These are phyloP conservation scores for Fusarium torulosum DNA, from an alignment of 2,329 filamentous ascomycete genomes.

Conservation along the genomic window DNA sequence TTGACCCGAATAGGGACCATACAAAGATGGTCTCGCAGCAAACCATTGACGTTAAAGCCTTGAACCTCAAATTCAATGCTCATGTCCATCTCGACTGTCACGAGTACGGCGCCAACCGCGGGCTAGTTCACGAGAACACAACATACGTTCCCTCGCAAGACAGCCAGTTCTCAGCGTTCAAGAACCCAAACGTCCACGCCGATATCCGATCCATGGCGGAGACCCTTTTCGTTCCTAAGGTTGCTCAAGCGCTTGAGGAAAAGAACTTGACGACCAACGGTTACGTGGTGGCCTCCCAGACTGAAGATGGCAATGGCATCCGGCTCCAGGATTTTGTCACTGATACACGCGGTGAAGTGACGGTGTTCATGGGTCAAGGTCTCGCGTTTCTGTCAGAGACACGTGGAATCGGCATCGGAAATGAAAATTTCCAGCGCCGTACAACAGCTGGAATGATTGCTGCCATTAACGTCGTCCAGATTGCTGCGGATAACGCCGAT, in stretches of 20 bases:
- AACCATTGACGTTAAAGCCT: constrained; percentile 48
- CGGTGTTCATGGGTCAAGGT: constrained; percentile 48
- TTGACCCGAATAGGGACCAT: constrained; percentile 52
- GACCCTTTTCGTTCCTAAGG: constrained; percentile 44
- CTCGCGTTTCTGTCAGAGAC: constrained; percentile 50
- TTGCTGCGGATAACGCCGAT: constrained; percentile 47
- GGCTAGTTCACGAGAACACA: constrained; percentile 26
- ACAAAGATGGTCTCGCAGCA: constrained; percentile 51
- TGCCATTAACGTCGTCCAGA: constrained; percentile 45
- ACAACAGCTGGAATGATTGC: constrained; percentile 48
- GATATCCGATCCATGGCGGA: constrained; percentile 49
- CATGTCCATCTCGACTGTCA: constrained; percentile 52
- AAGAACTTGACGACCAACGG: constrained; percentile 46
- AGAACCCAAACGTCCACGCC: constrained; percentile 52
- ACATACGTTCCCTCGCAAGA: constrained; percentile 44
- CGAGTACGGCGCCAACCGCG: constrained; percentile 46
- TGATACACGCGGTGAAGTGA: constrained; percentile 48
- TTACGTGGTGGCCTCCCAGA: constrained; percentile 43
- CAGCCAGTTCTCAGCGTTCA: constrained; percentile 50
- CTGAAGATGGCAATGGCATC: constrained; percentile 37
- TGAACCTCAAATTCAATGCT: constrained; percentile 48
- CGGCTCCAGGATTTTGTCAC: constrained; percentile 48
- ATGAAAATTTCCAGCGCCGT: constrained; percentile 50
- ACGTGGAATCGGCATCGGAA: constrained; percentile 48
- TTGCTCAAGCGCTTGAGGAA: constrained; percentile 41